Evolutionary conservation across 2,329 filamentous ascomycete species (phyloP).

Genomic region (Botrytis fragariae): DNA sequence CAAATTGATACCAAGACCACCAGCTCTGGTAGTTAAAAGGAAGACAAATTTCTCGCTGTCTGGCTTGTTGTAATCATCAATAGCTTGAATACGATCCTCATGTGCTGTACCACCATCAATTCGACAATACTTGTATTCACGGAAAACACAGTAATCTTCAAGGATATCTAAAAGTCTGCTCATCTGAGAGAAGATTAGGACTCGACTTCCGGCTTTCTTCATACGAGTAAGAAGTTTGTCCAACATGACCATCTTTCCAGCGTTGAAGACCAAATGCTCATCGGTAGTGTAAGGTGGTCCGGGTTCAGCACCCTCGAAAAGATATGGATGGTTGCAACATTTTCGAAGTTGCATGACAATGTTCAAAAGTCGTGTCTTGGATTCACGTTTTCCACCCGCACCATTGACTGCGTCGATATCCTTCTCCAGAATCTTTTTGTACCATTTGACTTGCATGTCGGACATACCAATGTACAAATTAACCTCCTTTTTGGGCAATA

Average conservation of each 20-base stretch:
- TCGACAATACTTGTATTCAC: conserved; percentile 91
- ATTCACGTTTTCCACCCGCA: conserved; percentile 92
- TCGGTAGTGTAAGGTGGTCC: conserved; percentile 98
- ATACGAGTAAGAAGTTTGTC: conserved; percentile 86
- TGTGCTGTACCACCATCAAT: conserved; percentile 97
- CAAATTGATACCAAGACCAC: conserved; percentile 94
- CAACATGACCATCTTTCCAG: conserved; percentile 95
- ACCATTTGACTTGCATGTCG: conserved; percentile 99
- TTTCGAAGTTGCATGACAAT: conserved; percentile 99
- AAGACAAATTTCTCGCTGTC: conserved; percentile 97
- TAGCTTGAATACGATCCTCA: conserved; percentile 94
- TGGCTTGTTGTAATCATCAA: conserved; percentile 97
- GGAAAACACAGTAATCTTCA: conserved; percentile 97
- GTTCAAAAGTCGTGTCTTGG: conserved; percentile 93
- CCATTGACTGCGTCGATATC: conserved; percentile 99
- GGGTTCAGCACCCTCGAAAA: conserved; percentile 96
- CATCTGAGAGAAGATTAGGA: conserved; percentile 99
- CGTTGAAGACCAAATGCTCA: conserved; percentile 89
- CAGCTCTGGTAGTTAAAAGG: conserved; percentile 89
- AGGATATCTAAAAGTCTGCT: conserved; percentile 94
- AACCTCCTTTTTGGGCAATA: conserved; percentile 94
- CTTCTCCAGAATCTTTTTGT: conserved; percentile 97
- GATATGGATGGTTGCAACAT: conserved; percentile 97
- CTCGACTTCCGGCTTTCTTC: conserved; percentile 81
- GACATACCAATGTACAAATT: conserved; percentile 98